Percentiles rank a stretch among this genome's conserved stretches.
These are phyloP conservation scores for Cicer arietinum DNA, from an alignment of 306 rosid species.

Conservation along the genomic window DNA sequence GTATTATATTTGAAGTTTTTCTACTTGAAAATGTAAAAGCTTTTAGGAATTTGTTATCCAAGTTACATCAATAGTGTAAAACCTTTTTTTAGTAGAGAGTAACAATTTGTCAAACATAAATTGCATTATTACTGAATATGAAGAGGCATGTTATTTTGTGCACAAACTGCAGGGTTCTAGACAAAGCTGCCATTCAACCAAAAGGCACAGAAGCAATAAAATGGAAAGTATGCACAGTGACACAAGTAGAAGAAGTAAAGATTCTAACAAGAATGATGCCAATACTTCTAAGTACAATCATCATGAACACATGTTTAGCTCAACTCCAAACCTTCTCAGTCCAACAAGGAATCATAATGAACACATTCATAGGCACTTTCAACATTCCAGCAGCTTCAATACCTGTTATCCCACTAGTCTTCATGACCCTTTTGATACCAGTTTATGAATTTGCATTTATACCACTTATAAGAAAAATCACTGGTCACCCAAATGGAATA, in stretches of 20 bases:
- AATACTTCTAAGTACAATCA: slow-evolving; percentile 59
- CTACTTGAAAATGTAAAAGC: neutral
- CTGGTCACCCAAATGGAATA: slow-evolving; percentile 57
- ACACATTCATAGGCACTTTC: slow-evolving; percentile 41
- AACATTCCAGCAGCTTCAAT: slow-evolving; percentile 56
- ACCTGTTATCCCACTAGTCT: slow-evolving; percentile 61
- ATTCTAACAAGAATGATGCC: slow-evolving; percentile 71
- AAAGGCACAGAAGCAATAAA: slow-evolving; percentile 40
- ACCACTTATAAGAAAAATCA: slow-evolving; percentile 51
- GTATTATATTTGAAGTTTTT: neutral
- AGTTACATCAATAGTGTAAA: neutral
- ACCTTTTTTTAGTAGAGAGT: neutral
- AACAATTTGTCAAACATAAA: neutral
- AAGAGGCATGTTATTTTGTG: slow-evolving; percentile 29
- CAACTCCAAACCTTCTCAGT: slow-evolving; percentile 62
- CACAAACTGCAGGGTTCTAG: slow-evolving; percentile 53
- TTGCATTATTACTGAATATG: neutral
- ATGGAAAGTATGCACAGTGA: slow-evolving; percentile 58
- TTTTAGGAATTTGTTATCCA: neutral
- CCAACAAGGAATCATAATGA: slow-evolving; percentile 60
- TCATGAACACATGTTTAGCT: slow-evolving; percentile 68
- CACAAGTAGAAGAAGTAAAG: slow-evolving; percentile 68
- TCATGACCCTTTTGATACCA: slow-evolving; percentile 66
- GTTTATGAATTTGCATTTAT: slow-evolving; percentile 55
- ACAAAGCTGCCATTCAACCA: slow-evolving; percentile 58